These are phyloP conservation scores for Ricinus communis DNA, from an alignment of 345 rosid species.

Conservation along the genomic window DNA sequence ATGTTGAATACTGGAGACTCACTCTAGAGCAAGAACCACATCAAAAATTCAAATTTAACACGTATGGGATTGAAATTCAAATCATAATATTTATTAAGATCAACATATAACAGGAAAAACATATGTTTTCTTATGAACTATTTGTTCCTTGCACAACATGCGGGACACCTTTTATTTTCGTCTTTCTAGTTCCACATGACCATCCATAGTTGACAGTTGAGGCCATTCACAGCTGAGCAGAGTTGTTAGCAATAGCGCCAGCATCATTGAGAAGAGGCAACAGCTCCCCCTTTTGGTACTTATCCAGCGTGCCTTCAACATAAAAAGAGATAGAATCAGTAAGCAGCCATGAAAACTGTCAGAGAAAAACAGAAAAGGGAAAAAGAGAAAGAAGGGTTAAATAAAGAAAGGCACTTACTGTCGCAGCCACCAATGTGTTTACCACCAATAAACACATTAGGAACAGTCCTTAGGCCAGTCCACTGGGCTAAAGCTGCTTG, in stretches of 20 bases:
- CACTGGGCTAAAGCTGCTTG: slow-evolving; percentile 57
- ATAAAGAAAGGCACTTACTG: slow-evolving; percentile 27
- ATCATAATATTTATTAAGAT: too few relatives aligned
- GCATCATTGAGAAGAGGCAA: slow-evolving; percentile 57
- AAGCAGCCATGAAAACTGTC: neutral
- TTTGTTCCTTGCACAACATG: too few relatives aligned
- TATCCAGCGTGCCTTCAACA: slow-evolving; percentile 49
- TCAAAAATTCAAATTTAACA: too few relatives aligned
- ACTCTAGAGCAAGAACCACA: too few relatives aligned
- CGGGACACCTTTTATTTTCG: too few relatives aligned
- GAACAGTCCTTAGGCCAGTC: slow-evolving; percentile 66
- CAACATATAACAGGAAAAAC: too few relatives aligned
- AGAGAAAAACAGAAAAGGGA: too few relatives aligned
- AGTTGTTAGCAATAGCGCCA: slow-evolving; percentile 48
- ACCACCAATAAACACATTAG: slow-evolving; percentile 65
- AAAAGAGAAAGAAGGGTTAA: neutral
- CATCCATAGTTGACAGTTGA: too few relatives aligned
- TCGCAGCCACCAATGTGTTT: slow-evolving; percentile 73
- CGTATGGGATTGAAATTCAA: too few relatives aligned
- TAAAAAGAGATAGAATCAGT: neutral
- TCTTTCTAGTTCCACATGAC: too few relatives aligned
- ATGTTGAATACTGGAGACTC: too few relatives aligned
- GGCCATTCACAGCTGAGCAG: slow-evolving; percentile 38
- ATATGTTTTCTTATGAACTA: too few relatives aligned
- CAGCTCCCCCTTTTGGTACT: slow-evolving; percentile 52